A percentile compares a stretch with the other conserved stretches of the same genome.
Conservation (phyloP, 768 basidiomycete genomes). For the Ramaria rubella region DNA sequence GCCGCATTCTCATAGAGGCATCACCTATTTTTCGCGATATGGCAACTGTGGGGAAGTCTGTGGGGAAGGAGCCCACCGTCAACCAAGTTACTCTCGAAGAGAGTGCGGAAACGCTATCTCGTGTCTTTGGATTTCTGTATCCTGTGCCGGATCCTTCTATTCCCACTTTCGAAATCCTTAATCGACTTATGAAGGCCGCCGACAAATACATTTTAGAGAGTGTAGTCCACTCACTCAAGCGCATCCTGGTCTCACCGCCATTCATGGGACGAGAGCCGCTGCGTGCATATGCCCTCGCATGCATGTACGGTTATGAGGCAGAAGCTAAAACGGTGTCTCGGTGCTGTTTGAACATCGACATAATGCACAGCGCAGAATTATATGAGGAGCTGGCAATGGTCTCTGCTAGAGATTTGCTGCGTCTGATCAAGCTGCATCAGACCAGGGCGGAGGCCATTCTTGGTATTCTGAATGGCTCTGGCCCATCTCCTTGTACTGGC, state of each 20-base stretch:
- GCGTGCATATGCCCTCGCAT: constrained; percentile 40
- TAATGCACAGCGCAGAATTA: constrained; percentile 2
- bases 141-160: constrained; percentile 49
- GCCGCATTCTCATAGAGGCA: constrained; percentile 45
- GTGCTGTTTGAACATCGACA: constrained; percentile 4
- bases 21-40: constrained; percentile 54
- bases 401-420: constrained; percentile 6
- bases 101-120: constrained; percentile 33
- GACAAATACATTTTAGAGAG: constrained; percentile 47
- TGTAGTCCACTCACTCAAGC: constrained; percentile 24
- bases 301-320: constrained; percentile 31
- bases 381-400: constrained; percentile 8
- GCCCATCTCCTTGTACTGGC: constrained; percentile 2
- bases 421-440: constrained; percentile 10
- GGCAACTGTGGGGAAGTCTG: constrained; percentile 45
- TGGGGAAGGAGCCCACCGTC: not conserved
- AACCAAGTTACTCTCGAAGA: constrained; percentile 24
- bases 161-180: constrained; percentile 31
- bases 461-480: not conserved
- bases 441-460: constrained; percentile 2
- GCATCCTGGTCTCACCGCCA: constrained; percentile 25
- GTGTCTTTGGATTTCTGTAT: constrained; percentile 42
- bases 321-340: constrained; percentile 27
- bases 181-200: constrained; percentile 39
- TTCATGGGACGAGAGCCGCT: constrained; percentile 34